Base-by-base conservation (phyloP, 163 green algal genomes). In the Volvox carteri region DNA sequence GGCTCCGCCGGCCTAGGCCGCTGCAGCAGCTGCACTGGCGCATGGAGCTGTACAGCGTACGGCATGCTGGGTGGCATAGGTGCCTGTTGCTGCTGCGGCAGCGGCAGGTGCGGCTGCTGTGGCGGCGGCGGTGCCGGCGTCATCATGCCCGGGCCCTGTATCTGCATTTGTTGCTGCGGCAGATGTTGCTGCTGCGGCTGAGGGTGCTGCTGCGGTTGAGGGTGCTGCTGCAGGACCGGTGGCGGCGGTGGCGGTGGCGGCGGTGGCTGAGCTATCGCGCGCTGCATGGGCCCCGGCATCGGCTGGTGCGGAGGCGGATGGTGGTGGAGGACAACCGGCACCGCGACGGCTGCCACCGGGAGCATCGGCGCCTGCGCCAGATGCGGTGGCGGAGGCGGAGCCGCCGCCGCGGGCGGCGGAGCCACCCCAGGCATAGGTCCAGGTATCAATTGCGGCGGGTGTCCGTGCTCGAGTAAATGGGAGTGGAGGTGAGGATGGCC, bases 401-500 rank as follows among this genome's bases (percentile, higher is more conserved):
- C 18, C 78, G 56, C 25, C 54, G 54, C n/a, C 56, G 58, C 28
- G 54, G 78, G 25, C 56, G 78, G 37, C 78, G 78, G 39, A 23
- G 56, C 35, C 39, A 58, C 25, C 3, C 56, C 56, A 1, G 58
- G 3, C 77, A 54, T 39, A 19, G 52, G 35, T 0, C 25, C 18
- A 4, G 52, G 37, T 39, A 80, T 33, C 16, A 80, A 42, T 44
- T 80, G 73, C 23, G 23, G 12, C 5, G 50, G 75, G 33, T 84
- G 75, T 25, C 19, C 41, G 23, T 18, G 41, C n/a, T 84, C 75
- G 30, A 84, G 16, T 30, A 84, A 33, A 19, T 84, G 75, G 48
- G 75, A 84, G 48, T 70, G 75, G 39, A 84, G 30, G n/a, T 84
- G 75, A 11, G 75, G 41, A 9, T 54, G 70, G 35, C 70, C 75